phyloP scores from a whole-genome alignment of 805 yeast genomes.

The Saccharomycopsis amapae region DNA sequence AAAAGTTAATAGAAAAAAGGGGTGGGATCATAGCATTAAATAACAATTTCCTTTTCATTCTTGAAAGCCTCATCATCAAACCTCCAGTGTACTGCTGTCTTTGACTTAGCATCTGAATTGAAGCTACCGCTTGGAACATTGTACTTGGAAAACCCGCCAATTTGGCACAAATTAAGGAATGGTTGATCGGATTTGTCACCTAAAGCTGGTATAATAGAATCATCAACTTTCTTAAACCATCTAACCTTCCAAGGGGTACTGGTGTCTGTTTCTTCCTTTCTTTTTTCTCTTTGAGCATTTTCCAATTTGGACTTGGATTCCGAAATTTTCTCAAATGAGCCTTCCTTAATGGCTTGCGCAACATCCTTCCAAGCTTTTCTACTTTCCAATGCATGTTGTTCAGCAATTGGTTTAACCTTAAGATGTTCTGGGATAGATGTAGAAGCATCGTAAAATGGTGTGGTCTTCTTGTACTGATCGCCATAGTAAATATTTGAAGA shows the following conservation, averaged over 20 bases:
- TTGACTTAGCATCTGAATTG: slow-evolving; percentile 31
- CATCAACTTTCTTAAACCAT: slow-evolving; percentile 62
- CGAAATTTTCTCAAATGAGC: slow-evolving; percentile 71
- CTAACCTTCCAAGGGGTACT: slow-evolving; percentile 69
- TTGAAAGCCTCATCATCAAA: slow-evolving; percentile 48
- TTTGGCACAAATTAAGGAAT: slow-evolving; percentile 35
- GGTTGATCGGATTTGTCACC: slow-evolving; percentile 26
- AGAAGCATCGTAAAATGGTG: slow-evolving; percentile 58
- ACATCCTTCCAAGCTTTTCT: slow-evolving; percentile 88
- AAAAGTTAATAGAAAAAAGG: too few species aligned
- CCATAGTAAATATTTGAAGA: slow-evolving; percentile 55
- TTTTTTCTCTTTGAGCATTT: slow-evolving; percentile 73
- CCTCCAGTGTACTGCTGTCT: slow-evolving; percentile 57
- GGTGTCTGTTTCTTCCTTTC: slow-evolving; percentile 61
- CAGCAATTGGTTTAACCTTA: slow-evolving; percentile 69
- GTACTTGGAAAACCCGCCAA: slow-evolving; percentile 50
- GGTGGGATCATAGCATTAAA: too few species aligned
- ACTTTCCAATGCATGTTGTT: slow-evolving; percentile 75
- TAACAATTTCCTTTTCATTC: slow-evolving; percentile 47
- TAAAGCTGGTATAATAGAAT: slow-evolving; percentile 23
- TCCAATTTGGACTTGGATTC: slow-evolving; percentile 73
- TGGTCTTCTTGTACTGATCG: slow-evolving; percentile 39
- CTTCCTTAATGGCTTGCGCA: slow-evolving; percentile 73
- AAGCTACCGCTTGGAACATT: slow-evolving; percentile 65
- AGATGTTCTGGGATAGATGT: slow-evolving; percentile 46